Base-by-base conservation (phyloP, 176 grass and related monocot genomes). In the Lolium rigidum region DNA sequence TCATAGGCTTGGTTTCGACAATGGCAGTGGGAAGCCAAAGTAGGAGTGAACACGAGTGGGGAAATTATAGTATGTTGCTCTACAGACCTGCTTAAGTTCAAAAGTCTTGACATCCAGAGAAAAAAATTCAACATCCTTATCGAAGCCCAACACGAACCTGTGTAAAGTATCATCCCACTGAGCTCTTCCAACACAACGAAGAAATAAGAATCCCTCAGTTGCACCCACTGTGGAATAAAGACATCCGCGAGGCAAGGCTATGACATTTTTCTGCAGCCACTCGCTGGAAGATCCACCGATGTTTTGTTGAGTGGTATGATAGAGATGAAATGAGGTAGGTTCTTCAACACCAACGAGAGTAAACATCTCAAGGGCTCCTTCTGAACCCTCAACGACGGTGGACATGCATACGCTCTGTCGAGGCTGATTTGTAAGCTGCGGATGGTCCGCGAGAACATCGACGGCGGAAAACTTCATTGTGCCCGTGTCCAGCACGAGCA, bases 401-500 rank as follows among this genome's bases (percentile, higher is more conserved):
- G 70, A 49, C 43, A 24, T 74, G 43, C 43, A 25, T 14, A 74
- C 70, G 12, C 31, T 35, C 31, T 35, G 31, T 35, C 31, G 31
- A 35, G 31, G 31, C 31, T 24, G n/a, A 7, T 74, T 49, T 3
- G 4, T 11, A 3, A 11, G 69, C 69, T 46, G 20, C 18, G 21
- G 4, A 65, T 28, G 62, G 8, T 11, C 6, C 22, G 17, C 13
- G 17, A 24, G 54, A 11, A 25, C 4, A 12, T 74, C 16, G 6
- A 81, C 7, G 21, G 72, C 76, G 28, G 70, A 87, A 12, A 82
- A 82, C 47, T 87, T 24, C 78, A 82, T 87, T 38, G 0, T 68
- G 22, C 21, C 0, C 0, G 49, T 15, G 16, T 87, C 59, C 6
- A 87, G 38, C 35, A 68, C 48, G 17, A 87, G 70, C 14, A 22